phyloP scores from a whole-genome alignment of 805 yeast species.

The Nakazawaea peltata region DNA sequence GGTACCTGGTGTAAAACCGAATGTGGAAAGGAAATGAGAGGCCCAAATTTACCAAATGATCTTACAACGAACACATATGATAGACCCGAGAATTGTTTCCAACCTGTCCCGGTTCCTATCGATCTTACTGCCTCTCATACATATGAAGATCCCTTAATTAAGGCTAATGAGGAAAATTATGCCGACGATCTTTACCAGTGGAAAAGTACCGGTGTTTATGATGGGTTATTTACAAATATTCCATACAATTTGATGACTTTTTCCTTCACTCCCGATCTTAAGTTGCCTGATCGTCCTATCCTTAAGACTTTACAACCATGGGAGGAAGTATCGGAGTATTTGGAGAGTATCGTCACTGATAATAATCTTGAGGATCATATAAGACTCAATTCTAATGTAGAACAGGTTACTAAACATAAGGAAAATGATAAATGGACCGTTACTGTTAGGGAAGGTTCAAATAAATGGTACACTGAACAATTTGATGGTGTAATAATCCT shows the following conservation, averaged over 20 bases:
- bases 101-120: conserved; percentile 12
- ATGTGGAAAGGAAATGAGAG: conserved; percentile 14
- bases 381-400: conserved; percentile 27
- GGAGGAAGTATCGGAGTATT: conserved; percentile 13
- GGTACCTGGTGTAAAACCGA: conserved; percentile 29
- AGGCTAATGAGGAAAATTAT: conserved; percentile 14
- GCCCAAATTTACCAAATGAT: conserved; percentile 13
- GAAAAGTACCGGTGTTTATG: conserved; percentile 29
- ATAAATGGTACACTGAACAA: conserved; percentile 30
- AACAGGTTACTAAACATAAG: conserved; percentile 17
- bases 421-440: conserved; percentile 26
- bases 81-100: conserved; percentile 3
- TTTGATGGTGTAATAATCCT: conserved; percentile 35
- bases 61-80: too few relatives aligned
- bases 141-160: conserved; percentile 25
- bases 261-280: conserved; percentile 23
- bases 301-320: conserved; percentile 9
- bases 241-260: conserved; percentile 29
- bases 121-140: conserved; percentile 21
- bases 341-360: conserved; percentile 16
- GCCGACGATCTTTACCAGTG: conserved; percentile 23
- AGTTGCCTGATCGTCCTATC: conserved; percentile 3
- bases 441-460: conserved; percentile 12
- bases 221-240: conserved; percentile 32
- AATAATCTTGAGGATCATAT: conserved; percentile 22